Base-by-base conservation (phyloP, 2,329 filamentous ascomycete genomes). In the Elsinoe perseae region DNA sequence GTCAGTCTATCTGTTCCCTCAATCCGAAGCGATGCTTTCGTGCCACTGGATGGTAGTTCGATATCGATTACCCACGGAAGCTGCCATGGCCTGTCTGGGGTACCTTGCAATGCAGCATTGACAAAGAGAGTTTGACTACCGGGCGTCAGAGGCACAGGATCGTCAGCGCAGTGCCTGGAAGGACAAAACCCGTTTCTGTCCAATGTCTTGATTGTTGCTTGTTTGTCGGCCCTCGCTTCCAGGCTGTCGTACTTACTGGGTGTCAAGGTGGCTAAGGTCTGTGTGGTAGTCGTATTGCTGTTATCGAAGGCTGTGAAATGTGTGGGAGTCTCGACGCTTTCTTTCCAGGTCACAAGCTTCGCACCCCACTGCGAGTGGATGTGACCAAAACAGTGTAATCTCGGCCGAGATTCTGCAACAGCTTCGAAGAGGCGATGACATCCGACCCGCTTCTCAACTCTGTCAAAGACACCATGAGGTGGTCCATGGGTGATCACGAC, bases 401-500 rank as follows among this genome's bases (percentile, higher is more conserved):
- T 65, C 0, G 82, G 82, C 54, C 70, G 71, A 8, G 74, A 75
- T 6, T 79, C 70, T 54, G 71, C 67, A 1, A 77, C 68, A 0
- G 81, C 81, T 1, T 70, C 67, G 1, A 79, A 69, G 1, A 85
- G 68, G 61, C 77, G 73, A 40, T 73, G 68, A 64, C 82, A 84
- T 0, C 82, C 82, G 1, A 78, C 79, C 42, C 32, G 16, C 21
- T 54, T 21, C 21, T 69, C 64, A 2, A 64, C 64, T n/a, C 60
- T 57, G 61, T 84, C 82, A 2, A 82, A 67, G 2, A 79, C 65
- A 0, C 70, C 71, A 18, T 68, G 63, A 0, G 81, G 80, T 2
- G 82, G 82, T 0, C 81, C 81, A 63, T 85, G 82, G 0, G 81
- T 84, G 64, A 85, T 73, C 59, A 83, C 70, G 5, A 85, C 72